Conservation (phyloP, 2,329 filamentous ascomycete species). For the Nakataea oryzae region DNA sequence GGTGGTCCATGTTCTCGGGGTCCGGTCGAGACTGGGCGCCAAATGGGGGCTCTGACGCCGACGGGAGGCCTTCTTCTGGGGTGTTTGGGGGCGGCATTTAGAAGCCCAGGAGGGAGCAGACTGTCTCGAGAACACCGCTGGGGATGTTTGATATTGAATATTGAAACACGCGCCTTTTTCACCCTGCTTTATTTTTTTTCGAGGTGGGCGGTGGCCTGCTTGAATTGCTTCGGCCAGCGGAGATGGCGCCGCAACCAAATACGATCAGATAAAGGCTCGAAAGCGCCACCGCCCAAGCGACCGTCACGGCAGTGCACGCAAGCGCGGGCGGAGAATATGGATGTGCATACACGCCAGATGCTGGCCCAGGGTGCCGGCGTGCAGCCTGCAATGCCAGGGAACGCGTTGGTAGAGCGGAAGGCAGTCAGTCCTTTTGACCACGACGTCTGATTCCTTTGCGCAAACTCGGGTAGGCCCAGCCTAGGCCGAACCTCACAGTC, state of each 20-base stretch:
- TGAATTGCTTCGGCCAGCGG: background rate
- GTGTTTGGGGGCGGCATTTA: slow-evolving; percentile 19
- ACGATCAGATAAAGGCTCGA: background rate
- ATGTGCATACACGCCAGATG: too few relatives aligned
- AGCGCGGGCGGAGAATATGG: too few relatives aligned
- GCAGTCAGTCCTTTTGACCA: background rate
- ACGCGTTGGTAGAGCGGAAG: background rate
- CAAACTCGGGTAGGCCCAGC: too few relatives aligned
- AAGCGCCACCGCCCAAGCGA: too few relatives aligned
- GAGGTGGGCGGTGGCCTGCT: background rate
- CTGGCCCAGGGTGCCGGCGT: too few relatives aligned
- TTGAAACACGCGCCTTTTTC: background rate
- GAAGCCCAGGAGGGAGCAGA: background rate
- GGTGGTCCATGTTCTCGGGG: background rate
- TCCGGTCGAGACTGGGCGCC: background rate
- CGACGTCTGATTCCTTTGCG: background rate
- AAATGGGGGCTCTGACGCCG: background rate
- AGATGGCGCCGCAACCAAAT: background rate
- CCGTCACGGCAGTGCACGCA: background rate
- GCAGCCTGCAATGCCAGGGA: too few relatives aligned
- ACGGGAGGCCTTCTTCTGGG: slow-evolving; percentile 9
- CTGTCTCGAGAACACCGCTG: background rate
- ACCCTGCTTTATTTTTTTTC: too few relatives aligned
- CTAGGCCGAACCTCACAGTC: too few relatives aligned
- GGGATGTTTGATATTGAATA: background rate